Conservation (phyloP, 2,329 filamentous ascomycete genomes). For the Stagonosporopsis chrysanthemi region DNA sequence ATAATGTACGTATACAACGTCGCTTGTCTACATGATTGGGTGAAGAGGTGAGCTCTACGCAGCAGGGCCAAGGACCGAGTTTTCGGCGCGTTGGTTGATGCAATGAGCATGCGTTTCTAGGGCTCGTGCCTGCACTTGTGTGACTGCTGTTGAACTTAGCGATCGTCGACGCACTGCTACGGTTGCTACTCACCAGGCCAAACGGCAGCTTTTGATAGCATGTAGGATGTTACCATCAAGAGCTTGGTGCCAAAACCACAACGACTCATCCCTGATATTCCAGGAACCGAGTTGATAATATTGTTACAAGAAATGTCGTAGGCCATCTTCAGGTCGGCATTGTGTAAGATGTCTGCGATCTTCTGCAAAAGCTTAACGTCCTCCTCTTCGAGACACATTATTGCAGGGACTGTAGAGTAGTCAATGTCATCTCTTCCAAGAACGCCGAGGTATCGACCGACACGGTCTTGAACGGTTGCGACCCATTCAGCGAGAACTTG, state of each 20-base stretch:
- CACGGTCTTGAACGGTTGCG: constrained; percentile 88
- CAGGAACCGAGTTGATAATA: constrained; percentile 56
- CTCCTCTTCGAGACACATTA: constrained; percentile 91
- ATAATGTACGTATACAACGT: not conserved
- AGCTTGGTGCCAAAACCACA: constrained; percentile 86
- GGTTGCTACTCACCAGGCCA: constrained; percentile 79
- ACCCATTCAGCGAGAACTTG: constrained; percentile 96
- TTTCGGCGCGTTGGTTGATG: constrained; percentile 67
- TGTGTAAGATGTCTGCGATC: constrained; percentile 78
- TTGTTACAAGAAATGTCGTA: constrained; percentile 58
- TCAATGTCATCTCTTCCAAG: constrained; percentile 85
- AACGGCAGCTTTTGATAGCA: constrained; percentile 86
- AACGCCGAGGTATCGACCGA: constrained; percentile 87
- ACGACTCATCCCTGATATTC: constrained; percentile 63
- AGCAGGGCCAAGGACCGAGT: constrained; percentile 46
- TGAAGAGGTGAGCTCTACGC: constrained; percentile 34
- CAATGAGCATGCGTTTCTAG: constrained; percentile 69
- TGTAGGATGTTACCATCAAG: constrained; percentile 81
- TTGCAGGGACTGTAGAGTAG: constrained; percentile 78
- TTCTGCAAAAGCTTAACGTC: constrained; percentile 86
- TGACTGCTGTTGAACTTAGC: constrained; percentile 57
- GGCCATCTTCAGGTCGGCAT: constrained; percentile 81
- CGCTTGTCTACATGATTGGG: not conserved
- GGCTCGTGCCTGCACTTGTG: constrained; percentile 72
- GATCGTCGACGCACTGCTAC: not conserved